Evolutionary conservation across 495 filamentous ascomycete species (phyloP), one percentile per base, ranked within the genome.

Genomic region (Haplographium delicatum): DNA sequence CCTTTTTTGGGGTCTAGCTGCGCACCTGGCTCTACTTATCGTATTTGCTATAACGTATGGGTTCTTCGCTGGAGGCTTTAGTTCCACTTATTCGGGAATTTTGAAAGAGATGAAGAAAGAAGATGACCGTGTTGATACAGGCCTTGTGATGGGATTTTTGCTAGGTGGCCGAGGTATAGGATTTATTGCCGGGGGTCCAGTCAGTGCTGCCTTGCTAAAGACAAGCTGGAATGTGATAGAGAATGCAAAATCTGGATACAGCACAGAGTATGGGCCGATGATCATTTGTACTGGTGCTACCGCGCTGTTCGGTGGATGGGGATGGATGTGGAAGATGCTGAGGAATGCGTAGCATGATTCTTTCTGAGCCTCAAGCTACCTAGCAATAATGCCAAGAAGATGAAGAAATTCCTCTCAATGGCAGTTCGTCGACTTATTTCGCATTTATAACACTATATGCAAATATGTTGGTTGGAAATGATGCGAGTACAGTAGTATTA

Each of bases 21-120:
- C 63, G 0, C 72, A 68, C 0, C 54, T 85, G 26, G 67, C 75
- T 0, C 65, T 81, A 28, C 69, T 89, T 7, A 76, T 78, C 34
- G 31, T 82, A 30, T 90, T 89, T 55, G 78, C 76, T 13, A 53
- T 88, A 6, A 62, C 76, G 1, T 88, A 85, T 61, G 86, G 86
- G 4, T 69, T 86, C 45, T 87, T 84, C 54, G 82, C 81, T 0
- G 82, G 84, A 30, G 77, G 80, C 0, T 83, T 77, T 50, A 77
- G 74, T 2, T 69, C 70, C 0, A 80, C 76, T 2, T 88, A 81
- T 76, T 72, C 80, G 0, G 83, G 77, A 1, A 72, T 83, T 24
- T 75, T 83, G 49, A 73, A 68, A 6, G 70, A 80, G 53, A 65
- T 85, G 11, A 47, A 48, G 22, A 23, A 18, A n/a, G 16, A 3